Base-by-base conservation (phyloP, 2,329 filamentous ascomycete species). In the Thermoascus crustaceus region DNA sequence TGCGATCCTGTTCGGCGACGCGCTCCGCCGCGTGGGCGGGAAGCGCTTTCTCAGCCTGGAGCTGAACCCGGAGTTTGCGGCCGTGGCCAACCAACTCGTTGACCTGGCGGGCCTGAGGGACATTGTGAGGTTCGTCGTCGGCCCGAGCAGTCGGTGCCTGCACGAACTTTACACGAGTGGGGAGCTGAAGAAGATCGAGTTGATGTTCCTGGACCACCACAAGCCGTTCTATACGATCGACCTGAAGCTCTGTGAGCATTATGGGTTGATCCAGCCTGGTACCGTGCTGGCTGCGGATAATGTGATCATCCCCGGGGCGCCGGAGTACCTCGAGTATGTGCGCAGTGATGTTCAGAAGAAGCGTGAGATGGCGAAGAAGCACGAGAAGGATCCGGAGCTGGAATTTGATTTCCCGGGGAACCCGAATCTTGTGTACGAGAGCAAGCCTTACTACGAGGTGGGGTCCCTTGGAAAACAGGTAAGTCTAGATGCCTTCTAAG, bases 351-450 rank as follows among this genome's bases (percentile, higher is more conserved):
- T 80, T 2, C 65, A 71, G 24, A 64, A 82, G 58, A 86, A 86
- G 65, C 63, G 65, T 32, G 57, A 63, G 30, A 64, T 46, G 6
- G 54, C 60, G 7, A 50, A 57, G 20, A 54, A 54, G 8, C 42
- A 51, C 34, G 42, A 51, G 5, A 31, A 44, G n/a, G 47, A 47
- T 21, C 48, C 47, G 6, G 44, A 46, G 5, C 50, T 56, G 13
- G 41, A 45, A 9, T 50, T 56, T 25, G 52, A 57, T 23, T 41
- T 54, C 10, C 30, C 44, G 11, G 80, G 80, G 1, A 78, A 83
- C 48, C 79, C 80, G 2, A 70, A 73, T 40, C 51, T 85, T 43
- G 60, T 78, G 8, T 85, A 86, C 50, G 67, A 80, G 51, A 85
- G 77, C 52, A 63, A 68, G 41, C 55, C 82, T 37, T 11, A 21